phyloP scores from a whole-genome alignment of 2,329 filamentous ascomycete species.

The Colletotrichum sojae region DNA sequence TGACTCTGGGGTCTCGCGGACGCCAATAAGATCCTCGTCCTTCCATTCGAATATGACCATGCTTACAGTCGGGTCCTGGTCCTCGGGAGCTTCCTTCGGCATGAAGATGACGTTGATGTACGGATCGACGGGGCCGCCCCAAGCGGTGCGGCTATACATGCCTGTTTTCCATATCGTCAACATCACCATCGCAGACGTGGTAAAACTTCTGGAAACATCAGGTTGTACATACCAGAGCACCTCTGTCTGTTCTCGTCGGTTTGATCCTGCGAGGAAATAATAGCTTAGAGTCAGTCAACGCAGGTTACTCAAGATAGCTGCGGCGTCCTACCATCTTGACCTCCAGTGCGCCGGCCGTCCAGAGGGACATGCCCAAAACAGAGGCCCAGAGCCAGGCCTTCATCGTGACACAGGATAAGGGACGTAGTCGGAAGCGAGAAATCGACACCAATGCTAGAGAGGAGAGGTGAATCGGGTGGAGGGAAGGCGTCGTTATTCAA shows the following conservation, averaged over 20 bases:
- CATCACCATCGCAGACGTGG: slow-evolving; percentile 1
- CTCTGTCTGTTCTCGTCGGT: slow-evolving; percentile 83
- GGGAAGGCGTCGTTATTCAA: background rate
- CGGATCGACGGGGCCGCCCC: slow-evolving; percentile 90
- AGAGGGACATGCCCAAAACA: slow-evolving; percentile 67
- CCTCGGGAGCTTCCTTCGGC: slow-evolving; percentile 69
- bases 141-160: slow-evolving; percentile 93
- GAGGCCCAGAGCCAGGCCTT: slow-evolving; percentile 67
- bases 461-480: too few relatives aligned
- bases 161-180: slow-evolving; percentile 62
- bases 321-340: slow-evolving; percentile 65
- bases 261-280: slow-evolving; percentile 71
- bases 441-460: background rate
- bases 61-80: slow-evolving; percentile 82
- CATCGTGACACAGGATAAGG: slow-evolving; percentile 57
- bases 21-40: slow-evolving; percentile 84
- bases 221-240: slow-evolving; percentile 73
- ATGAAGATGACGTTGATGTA: slow-evolving; percentile 90
- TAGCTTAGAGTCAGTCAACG: background rate
- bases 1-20: slow-evolving; percentile 69
- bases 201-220: background rate
- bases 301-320: background rate
- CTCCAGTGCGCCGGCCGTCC: slow-evolving; percentile 70
- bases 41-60: slow-evolving; percentile 95
- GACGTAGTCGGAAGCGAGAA: background rate